Evolutionary conservation across 139 green algal genomes (phyloP), one percentile per base, ranked within the genome.

Genomic region (Dunaliella sp.): DNA sequence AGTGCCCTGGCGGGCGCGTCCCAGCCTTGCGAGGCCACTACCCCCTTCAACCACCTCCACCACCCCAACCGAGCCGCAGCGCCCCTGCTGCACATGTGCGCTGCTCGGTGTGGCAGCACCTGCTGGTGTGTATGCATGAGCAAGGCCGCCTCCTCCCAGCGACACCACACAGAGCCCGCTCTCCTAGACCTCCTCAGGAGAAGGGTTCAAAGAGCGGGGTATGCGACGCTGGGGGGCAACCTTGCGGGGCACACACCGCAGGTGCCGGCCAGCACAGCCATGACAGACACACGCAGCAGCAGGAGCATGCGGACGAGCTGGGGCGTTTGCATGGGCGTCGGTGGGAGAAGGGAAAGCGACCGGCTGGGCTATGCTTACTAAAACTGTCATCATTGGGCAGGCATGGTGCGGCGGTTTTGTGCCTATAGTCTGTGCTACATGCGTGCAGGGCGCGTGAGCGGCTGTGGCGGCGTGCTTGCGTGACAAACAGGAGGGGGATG

Each of bases 291-390:
- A 26, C 38, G 35, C 38, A 84, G 38, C 73, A 83, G 38, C 48
- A 65, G 83, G 32, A 79, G 77, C 36, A 38, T 84, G 76, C 32
- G 34, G 35, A 32, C 12, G 31, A 65, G 65, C n/a, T 38, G 31
- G 21, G 24, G 38, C 16, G 38, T 65, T 65, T 65, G 81, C 38
- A 85, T 33, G 57, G 38, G n/a, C n/a, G n/a, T n/a, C 16, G 26
- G 26, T 28, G 36, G 28, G 78, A 3, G 34, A 35, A n/a, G 35
- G 22, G 78, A 57, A 25, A 73, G 35, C 28, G 33, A 1, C 30
- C 28, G 35, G 32, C 57, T 82, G 79, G 80, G 58, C 75, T 90
- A 57, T 82, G 88, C 85, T 91, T 79, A 91, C 88, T 87, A 91
- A 87, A 83, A 33, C 83, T 89, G 1, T 89, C 86, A 37, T 88